Conservation (phyloP, 441 rosid species). For the Adansonia gregorii region DNA sequence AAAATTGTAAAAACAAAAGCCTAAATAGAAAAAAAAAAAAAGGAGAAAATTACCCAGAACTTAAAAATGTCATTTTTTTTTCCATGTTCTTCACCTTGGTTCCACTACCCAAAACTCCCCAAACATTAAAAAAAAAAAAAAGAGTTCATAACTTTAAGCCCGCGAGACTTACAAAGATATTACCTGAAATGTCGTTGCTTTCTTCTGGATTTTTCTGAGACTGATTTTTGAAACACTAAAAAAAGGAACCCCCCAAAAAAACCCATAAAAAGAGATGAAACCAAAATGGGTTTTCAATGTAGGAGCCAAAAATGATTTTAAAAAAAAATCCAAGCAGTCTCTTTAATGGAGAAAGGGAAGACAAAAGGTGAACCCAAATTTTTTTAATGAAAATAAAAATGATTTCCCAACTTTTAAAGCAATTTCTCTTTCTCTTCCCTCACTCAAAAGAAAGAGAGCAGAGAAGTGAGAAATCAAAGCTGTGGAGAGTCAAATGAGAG, state of each 20-base stretch:
- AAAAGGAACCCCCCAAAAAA: neutral
- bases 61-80: neutral
- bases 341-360: too few species aligned
- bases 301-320: too few species aligned
- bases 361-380: too few species aligned
- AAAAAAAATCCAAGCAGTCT: too few species aligned
- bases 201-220: neutral
- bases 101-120: neutral
- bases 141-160: neutral
- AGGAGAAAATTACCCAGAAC: neutral
- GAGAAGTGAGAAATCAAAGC: too few species aligned
- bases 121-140: neutral
- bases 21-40: neutral
- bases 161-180: neutral
- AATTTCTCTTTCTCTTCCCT: too few species aligned
- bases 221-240: neutral
- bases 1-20: neutral
- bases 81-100: neutral
- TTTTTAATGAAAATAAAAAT: too few species aligned
- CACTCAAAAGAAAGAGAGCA: too few species aligned
- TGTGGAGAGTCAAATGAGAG: too few species aligned
- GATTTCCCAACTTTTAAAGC: too few species aligned
- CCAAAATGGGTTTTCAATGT: neutral
- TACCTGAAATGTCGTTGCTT: conserved; percentile 25
- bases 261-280: neutral